These are phyloP conservation scores for Singerocomus rubriflavus DNA, from an alignment of 1,284 basidiomycete species.

Conservation along the genomic window DNA sequence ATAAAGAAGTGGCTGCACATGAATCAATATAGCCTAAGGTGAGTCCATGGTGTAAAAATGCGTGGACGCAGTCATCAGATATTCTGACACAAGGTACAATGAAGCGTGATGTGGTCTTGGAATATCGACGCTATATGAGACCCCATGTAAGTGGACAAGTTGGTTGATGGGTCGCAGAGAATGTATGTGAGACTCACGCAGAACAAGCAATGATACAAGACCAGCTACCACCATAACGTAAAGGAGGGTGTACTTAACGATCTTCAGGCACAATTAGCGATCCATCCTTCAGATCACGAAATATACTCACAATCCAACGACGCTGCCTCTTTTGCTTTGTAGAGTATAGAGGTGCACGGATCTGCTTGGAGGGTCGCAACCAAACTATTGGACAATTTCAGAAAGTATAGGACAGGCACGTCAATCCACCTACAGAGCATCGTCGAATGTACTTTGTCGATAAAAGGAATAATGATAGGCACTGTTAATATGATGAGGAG, in stretches of 20 bases:
- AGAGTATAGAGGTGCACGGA: slow-evolving; percentile 92
- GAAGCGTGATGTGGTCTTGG: slow-evolving; percentile 63
- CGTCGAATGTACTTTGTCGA: slow-evolving; percentile 86
- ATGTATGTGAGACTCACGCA: slow-evolving; percentile 58
- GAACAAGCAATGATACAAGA: slow-evolving; percentile 77
- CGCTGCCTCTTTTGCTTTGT: slow-evolving; percentile 90
- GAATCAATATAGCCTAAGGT: slow-evolving; percentile 1
- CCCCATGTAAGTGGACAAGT: slow-evolving; percentile 7
- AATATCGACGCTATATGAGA: slow-evolving; percentile 57
- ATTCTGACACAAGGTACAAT: slow-evolving; percentile 72
- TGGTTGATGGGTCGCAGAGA: not conserved
- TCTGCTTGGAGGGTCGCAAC: slow-evolving; percentile 90
- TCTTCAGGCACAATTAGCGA: slow-evolving; percentile 36
- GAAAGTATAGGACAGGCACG: not conserved
- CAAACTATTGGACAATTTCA: slow-evolving; percentile 54
- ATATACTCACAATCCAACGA: slow-evolving; percentile 76
- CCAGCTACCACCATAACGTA: slow-evolving; percentile 79
- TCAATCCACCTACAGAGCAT: slow-evolving; percentile 71
- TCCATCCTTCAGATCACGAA: not conserved
- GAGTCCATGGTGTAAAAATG: slow-evolving; percentile 13
- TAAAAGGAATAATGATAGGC: slow-evolving; percentile 83
- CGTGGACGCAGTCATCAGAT: slow-evolving; percentile 51
- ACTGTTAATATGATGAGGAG: slow-evolving; percentile 83
- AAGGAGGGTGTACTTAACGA: slow-evolving; percentile 80
- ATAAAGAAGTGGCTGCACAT: slow-evolving; percentile 9